Evolutionary conservation across 83 land plant species (phyloP).

Genomic region (Picea engelmannii): DNA sequence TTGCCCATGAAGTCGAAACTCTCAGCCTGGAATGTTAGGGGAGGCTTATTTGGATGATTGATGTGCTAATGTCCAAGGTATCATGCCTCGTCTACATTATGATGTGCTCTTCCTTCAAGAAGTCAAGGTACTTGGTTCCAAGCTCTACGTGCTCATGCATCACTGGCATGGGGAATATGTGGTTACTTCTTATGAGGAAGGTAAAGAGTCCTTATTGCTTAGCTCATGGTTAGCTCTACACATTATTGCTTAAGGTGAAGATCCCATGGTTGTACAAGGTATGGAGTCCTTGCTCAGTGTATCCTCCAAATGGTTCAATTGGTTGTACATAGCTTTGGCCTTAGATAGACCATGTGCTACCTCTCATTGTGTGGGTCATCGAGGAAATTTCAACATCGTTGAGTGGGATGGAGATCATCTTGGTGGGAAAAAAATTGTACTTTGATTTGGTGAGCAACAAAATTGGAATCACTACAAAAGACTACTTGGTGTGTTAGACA

Average conservation of each 20-base stretch:
- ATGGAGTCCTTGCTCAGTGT: neutral
- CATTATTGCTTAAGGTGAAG: no score
- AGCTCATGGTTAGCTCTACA: no score
- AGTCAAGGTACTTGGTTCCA: neutral
- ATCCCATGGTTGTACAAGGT: neutral
- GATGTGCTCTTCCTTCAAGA: neutral
- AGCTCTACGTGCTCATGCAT: neutral
- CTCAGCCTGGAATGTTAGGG: neutral
- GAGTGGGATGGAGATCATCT: neutral
- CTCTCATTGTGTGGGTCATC: neutral
- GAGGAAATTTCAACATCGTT: neutral
- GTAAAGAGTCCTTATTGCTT: no score
- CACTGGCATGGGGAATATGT: neutral
- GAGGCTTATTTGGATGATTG: no score
- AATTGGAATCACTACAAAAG: neutral
- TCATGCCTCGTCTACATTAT: neutral
- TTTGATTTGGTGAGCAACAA: neutral
- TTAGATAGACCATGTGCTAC: neutral
- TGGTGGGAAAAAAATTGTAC: neutral
- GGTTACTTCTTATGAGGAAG: neutral
- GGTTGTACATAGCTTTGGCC: neutral
- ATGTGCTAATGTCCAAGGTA: no score
- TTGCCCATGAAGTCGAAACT: neutral
- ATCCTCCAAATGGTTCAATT: neutral
- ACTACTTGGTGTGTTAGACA: neutral